Evolutionary conservation across 2,329 filamentous ascomycete species (phyloP), one percentile per base, ranked within the genome.

Genomic region (Penicillium sp.): DNA sequence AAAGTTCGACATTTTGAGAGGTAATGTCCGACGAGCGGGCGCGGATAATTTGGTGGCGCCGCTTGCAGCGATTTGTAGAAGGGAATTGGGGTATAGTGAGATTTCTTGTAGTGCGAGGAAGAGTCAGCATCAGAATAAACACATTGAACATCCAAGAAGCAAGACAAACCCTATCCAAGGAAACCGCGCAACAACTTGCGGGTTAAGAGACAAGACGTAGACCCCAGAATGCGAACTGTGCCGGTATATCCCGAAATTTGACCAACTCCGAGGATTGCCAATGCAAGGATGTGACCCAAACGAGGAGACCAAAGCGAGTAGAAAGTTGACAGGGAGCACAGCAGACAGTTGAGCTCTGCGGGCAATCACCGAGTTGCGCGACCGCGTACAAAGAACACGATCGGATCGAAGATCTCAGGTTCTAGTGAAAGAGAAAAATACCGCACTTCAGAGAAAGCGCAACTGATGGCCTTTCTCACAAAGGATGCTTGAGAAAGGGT

Each of bases 1-100:
- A 60, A 81, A 71, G 55, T 77, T 76, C 40, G 74, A 73, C 67
- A 74, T 71, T 67, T 72, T 71, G 49, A 56, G 63, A 58, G 42
- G 11, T 47, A 8, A 35, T 43, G 19, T 48, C 19, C 19, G 19
- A 44, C 35, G 14, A 19, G 19, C 27, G 45, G 51, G 19, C 39
- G 43, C 27, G 30, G 13, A 39, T 14, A 43, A 36, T 10, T 14
- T 16, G 10, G 34, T 48, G 16, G 48, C 27, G 19, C 29, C 19
- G 26, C 47, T 26, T 18, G 51, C n/a, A 19, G n/a, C 9, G 27
- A 18, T 16, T 9, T 11, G 19, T 32, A 2, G 19, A 27, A 11
- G 29, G 16, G 9, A 32, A 11, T 39, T 14, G 4, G 16, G 10
- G 13, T 14, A 7, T n/a, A 38, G 13, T 10, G 5, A 18, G 14